Evolutionary conservation across 768 basidiomycete genomes (phyloP).

Genomic region (Mycena vulgaris): DNA sequence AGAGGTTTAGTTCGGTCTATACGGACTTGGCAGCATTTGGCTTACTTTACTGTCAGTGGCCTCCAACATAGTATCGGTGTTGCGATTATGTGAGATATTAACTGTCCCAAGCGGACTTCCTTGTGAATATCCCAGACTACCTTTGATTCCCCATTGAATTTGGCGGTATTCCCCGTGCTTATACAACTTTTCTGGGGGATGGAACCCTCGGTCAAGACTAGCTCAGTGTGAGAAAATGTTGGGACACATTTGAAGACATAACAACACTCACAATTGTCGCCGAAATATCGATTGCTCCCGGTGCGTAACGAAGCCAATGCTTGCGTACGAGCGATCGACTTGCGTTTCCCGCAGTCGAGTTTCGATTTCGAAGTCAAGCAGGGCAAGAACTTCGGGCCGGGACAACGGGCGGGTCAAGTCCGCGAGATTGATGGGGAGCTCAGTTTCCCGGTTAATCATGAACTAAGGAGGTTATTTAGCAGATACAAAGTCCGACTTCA

Average conservation of each 20-base stretch:
- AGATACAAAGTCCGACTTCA: no score
- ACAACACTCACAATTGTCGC: slow-evolving; percentile 1
- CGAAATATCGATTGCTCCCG: not conserved
- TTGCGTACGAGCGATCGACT: no score
- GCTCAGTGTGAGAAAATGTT: not conserved
- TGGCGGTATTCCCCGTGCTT: not conserved
- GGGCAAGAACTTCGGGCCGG: not conserved
- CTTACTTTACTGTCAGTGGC: not conserved
- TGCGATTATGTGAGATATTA: not conserved
- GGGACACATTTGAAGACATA: not conserved
- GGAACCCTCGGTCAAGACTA: not conserved
- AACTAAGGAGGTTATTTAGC: not conserved
- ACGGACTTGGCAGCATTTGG: not conserved
- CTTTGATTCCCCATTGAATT: not conserved
- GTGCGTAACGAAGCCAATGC: no score
- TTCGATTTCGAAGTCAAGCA: not conserved
- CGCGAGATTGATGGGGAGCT: not conserved
- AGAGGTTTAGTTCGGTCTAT: no score
- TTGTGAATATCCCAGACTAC: not conserved
- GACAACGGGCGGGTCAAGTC: not conserved
- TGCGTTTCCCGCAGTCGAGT: no score
- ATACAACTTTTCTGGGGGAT: not conserved
- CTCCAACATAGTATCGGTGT: not conserved
- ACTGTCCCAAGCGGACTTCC: not conserved
- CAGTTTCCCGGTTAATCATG: not conserved